These are phyloP conservation scores for Fusarium napiforme DNA, from an alignment of 2,329 filamentous ascomycete genomes.

Conservation along the genomic window DNA sequence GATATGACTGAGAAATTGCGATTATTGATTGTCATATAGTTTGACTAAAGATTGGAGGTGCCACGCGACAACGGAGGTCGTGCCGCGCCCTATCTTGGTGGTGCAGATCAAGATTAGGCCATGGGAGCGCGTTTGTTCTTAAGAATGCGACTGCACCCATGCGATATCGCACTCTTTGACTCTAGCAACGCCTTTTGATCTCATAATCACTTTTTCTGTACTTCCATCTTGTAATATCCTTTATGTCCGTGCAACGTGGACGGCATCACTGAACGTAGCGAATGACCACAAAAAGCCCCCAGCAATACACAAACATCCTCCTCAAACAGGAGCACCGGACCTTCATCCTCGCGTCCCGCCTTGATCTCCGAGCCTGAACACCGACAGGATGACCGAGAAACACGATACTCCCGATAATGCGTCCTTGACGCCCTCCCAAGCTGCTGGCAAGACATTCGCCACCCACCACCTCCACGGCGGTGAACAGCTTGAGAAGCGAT, in stretches of 20 bases:
- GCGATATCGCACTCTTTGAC: neutral
- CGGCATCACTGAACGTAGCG: neutral
- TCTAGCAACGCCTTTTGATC: neutral
- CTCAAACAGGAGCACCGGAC: constrained; percentile 22
- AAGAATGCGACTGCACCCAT: neutral
- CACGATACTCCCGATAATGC: constrained; percentile 16
- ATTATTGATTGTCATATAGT: neutral
- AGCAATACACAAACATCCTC: constrained; percentile 29
- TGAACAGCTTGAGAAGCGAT: constrained; percentile 38
- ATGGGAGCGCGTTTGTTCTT: neutral
- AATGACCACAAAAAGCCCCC: constrained; percentile 22
- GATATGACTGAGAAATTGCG: constrained; percentile 8
- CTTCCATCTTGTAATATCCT: too few relatives aligned
- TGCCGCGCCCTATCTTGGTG: neutral
- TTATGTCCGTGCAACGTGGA: too few relatives aligned
- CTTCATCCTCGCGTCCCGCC: constrained; percentile 23
- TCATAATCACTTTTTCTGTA: too few relatives aligned
- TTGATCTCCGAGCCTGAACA: constrained; percentile 13
- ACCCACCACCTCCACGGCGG: constrained; percentile 1
- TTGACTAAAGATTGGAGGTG: neutral
- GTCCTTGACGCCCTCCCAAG: constrained; percentile 31
- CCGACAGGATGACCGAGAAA: constrained; percentile 18
- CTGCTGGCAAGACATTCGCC: constrained; percentile 24
- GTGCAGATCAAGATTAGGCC: neutral
- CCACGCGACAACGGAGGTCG: neutral